Base-by-base conservation (phyloP, 805 yeast genomes). In the Ogataea angusta region DNA sequence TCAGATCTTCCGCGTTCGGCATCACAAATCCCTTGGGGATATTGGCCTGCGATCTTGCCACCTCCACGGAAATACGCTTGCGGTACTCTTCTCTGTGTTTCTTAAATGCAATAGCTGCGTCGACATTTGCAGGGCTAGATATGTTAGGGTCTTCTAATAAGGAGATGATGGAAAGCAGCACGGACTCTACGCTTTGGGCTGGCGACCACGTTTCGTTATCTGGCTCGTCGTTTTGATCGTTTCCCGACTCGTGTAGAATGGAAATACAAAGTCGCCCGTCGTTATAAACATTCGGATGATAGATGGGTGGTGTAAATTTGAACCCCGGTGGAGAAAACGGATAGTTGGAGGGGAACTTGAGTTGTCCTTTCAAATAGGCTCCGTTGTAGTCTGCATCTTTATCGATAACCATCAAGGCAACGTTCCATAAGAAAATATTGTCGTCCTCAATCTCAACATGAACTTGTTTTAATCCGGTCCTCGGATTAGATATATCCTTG, bases 161-260 rank as follows among this genome's bases (percentile, higher is more conserved):
- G 5, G 96, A 87, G 23, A 93, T 84, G 49, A 91, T 90, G 21
- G 95, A 85, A 35, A 93, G 81, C 56, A 91, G 75, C n/a, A 91
- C 97, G 24, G 85, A 72, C 66, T 91, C 97, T 5, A 88, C 98
- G 12, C 90, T 82, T 69, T 91, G 97, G 2, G 86, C 95, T 2
- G 91, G 95, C 9, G 88, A 80, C 98, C 98, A 90, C 5, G 96
- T 89, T 65, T 90, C 96, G 41, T 84, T 82, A 55, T 86, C 96
- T 1, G 91, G 91, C 61, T 90, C 96, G 55, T 90, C 98, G 28
- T 91, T 82, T 21, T 85, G 89, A 57, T 90, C 97, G 29, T 49
- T 46, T 17, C 96, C 96, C 8, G 90, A 84, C 48, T 85, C 86
- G 63, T 91, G 98, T 45, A 91, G 71, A 48, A 91, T 91, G 34